Evolutionary conservation across 352 stramenopile genomes (phyloP), one percentile per base, ranked within the genome.

Genomic region (Globisporangium paroecandrum): DNA sequence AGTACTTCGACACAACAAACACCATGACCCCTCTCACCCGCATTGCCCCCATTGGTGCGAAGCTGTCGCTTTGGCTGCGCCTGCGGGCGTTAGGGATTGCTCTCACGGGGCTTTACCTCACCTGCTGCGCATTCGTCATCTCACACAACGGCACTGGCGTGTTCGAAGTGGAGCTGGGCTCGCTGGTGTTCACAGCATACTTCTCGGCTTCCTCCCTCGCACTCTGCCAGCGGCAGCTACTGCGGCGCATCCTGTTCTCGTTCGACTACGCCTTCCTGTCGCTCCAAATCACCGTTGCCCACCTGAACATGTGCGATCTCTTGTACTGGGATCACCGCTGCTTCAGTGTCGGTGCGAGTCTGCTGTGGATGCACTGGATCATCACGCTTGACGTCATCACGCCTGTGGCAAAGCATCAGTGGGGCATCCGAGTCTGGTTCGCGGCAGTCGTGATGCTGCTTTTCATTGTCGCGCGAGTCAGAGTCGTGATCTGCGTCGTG

Each of bases 261-360:
- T 74, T 74, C 34, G 69, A 69, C 47, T 74, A 65, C 56, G 47
- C 64, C 15, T 71, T 74, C 47, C 47, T 71, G 20, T 64, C 41
- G 32, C n/a, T 65, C n/a, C 69, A 71, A 54, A 62, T 70, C 29
- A 55, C 62, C 1, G 18, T 68, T 38, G 58, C 65, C 9, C 64
- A 68, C 51, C 10, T 59, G n/a, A 57, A 58, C 38, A 24, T 74
- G 9, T 74, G 69, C 38, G 58, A 71, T 20, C 34, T 69, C 20
- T 27, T 65, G 18, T 32, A 46, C 34, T 73, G 70, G 70, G 24
- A 65, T 20, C n/a, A 7, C 10, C 55, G 43, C 13, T 58, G n/a
- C 57, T 55, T 58, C 27, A 36, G 53, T 20, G 60, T 74, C n/a
- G 27, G 18, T 5, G 60, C 64, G 24, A 69, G 59, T 38, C 53